A percentile compares a stretch with the other conserved stretches of the same genome.
These are phyloP conservation scores for Chytridium lagenaria DNA, from an alignment of 371 early-diverging fungal species.

Conservation along the genomic window DNA sequence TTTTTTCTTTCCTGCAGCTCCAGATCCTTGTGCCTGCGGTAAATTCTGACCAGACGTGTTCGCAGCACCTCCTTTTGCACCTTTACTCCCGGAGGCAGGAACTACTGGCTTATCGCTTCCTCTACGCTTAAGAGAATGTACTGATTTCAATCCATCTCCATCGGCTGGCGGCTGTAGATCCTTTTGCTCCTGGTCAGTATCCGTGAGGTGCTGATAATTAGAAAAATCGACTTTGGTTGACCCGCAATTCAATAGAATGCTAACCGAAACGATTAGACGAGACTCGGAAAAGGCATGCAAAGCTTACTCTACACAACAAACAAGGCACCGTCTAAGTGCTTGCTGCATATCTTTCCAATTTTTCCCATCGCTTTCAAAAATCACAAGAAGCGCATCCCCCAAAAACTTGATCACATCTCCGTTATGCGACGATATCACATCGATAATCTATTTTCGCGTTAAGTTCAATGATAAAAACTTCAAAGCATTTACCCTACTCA, in stretches of 20 bases:
- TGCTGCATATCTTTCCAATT: constrained; percentile 27
- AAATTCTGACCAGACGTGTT: not conserved
- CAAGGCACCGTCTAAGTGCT: constrained; percentile 14
- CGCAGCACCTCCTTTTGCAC: not conserved
- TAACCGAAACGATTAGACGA: not conserved
- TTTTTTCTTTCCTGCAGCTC: not conserved
- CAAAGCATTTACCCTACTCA: constrained; percentile 23
- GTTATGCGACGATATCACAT: constrained; percentile 33
- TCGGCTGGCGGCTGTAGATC: not conserved
- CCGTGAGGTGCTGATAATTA: constrained; percentile 15
- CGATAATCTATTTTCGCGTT: constrained; percentile 25
- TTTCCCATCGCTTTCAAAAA: constrained; percentile 28
- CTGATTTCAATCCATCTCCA: not conserved
- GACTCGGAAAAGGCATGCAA: not conserved
- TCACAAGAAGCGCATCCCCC: constrained; percentile 37
- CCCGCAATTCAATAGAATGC: constrained; percentile 11
- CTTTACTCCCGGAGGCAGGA: not conserved
- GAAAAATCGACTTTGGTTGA: constrained; percentile 21
- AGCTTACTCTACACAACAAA: constrained; percentile 17
- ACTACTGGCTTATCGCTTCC: not conserved
- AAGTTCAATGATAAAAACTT: not conserved
- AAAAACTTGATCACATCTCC: constrained; percentile 43
- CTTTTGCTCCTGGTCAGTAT: not conserved
- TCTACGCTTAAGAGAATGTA: not conserved
- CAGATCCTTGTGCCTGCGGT: not conserved